Evolutionary conservation across 192 early-diverging fungal species (phyloP).

Genomic region (Mortierella hygrophila): DNA sequence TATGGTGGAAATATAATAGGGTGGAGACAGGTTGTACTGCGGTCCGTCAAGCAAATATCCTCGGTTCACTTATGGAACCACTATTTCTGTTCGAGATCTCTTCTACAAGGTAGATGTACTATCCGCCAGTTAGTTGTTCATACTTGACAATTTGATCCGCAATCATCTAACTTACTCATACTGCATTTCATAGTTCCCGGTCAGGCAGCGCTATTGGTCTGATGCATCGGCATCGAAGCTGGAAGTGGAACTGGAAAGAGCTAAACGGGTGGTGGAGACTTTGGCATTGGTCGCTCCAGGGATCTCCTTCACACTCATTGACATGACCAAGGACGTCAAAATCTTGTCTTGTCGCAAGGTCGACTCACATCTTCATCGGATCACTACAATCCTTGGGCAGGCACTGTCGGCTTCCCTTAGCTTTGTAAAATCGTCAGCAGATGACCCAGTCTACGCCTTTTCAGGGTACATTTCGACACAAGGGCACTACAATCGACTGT

Average conservation of each 20-base stretch:
- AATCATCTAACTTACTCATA: background rate
- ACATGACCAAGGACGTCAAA: constrained; percentile 43
- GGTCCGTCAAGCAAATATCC: constrained; percentile 53
- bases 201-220: constrained; percentile 64
- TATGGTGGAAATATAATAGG: constrained; percentile 47
- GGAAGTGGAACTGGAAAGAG: constrained; percentile 60
- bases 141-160: background rate
- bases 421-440: background rate
- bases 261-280: constrained; percentile 64
- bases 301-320: constrained; percentile 57
- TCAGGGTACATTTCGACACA: constrained; percentile 42
- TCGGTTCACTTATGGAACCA: constrained; percentile 66
- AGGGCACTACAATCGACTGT: constrained; percentile 43
- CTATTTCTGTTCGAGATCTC: constrained; percentile 70
- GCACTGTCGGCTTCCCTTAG: constrained; percentile 42
- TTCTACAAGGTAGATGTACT: constrained; percentile 71
- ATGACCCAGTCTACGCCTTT: constrained; percentile 14
- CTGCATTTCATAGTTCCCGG: constrained; percentile 61
- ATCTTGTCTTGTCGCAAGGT: constrained; percentile 56
- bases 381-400: constrained; percentile 62
- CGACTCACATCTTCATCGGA: constrained; percentile 30
- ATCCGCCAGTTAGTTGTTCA: background rate
- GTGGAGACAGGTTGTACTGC: constrained; percentile 60
- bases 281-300: constrained; percentile 59
- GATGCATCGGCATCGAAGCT: constrained; percentile 39